These are phyloP conservation scores for Naganishia friedmannii DNA, from an alignment of 768 basidiomycete genomes.

Conservation along the genomic window DNA sequence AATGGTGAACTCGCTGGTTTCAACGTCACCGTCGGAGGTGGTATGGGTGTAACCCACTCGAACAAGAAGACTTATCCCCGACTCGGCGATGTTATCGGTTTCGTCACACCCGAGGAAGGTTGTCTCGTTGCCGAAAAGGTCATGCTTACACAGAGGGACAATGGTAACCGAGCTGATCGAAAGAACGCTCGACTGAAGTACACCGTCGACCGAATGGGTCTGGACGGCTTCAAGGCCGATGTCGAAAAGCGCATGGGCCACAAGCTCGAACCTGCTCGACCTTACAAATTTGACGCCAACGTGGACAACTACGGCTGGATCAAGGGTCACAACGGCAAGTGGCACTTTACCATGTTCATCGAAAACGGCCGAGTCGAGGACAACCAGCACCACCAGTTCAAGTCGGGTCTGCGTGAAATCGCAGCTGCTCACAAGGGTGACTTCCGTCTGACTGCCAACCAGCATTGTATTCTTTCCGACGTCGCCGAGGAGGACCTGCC, in stretches of 20 bases:
- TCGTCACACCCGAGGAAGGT: constrained; percentile 84
- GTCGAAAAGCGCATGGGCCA: constrained; percentile 87
- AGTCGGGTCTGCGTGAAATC: constrained; percentile 85
- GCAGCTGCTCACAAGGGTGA: constrained; percentile 90
- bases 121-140: constrained; percentile 83
- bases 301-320: constrained; percentile 93
- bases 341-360: constrained; percentile 90
- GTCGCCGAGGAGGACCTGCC: constrained; percentile 70
- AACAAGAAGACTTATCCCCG: constrained; percentile 99
- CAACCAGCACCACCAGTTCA: constrained; percentile 78
- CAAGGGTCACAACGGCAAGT: constrained; percentile 77
- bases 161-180: constrained; percentile 82
- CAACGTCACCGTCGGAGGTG: constrained; percentile 90
- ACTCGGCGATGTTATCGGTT: constrained; percentile 79
- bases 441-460: constrained; percentile 92
- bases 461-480: constrained; percentile 85
- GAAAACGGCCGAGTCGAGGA: constrained; percentile 98
- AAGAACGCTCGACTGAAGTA: constrained; percentile 76
- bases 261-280: constrained; percentile 66
- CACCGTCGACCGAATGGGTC: constrained; percentile 92
- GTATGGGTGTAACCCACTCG: constrained; percentile 99
- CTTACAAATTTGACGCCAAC: constrained; percentile 80
- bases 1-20: constrained; percentile 80
- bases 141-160: constrained; percentile 88
- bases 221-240: constrained; percentile 78